Evolutionary conservation across 345 rosid species (phyloP).

Genomic region (Dipteronia sinensis): DNA sequence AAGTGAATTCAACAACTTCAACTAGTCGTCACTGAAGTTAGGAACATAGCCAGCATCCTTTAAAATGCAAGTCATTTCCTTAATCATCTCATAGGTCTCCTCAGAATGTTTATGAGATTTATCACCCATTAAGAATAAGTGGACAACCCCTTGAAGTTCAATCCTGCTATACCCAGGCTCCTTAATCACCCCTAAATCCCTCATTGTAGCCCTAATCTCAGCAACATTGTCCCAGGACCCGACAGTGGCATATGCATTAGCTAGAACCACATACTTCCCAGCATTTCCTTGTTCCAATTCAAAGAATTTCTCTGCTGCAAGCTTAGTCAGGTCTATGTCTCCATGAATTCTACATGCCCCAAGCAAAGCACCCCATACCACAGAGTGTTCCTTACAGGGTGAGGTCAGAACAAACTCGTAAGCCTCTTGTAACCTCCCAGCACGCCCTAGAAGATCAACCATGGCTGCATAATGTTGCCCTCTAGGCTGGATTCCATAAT

Average conservation of each 20-base stretch:
- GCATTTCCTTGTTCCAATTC: conserved; percentile 62
- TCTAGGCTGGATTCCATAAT: conserved; percentile 59
- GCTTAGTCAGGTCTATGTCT: conserved; percentile 49
- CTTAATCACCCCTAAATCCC: conserved; percentile 46
- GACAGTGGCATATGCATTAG: conserved; percentile 62
- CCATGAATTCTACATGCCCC: conserved; percentile 70
- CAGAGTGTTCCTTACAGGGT: conserved; percentile 58
- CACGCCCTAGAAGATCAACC: conserved; percentile 70
- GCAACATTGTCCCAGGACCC: conserved; percentile 65
- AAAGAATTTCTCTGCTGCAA: conserved; percentile 55
- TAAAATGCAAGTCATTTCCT: conserved; percentile 43
- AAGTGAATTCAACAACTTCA: background rate
- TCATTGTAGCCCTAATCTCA: conserved; percentile 59
- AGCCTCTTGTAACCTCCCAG: conserved; percentile 69
- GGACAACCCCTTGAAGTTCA: conserved; percentile 57
- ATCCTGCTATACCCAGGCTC: conserved; percentile 73
- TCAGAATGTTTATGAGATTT: conserved; percentile 46
- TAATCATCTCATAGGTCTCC: conserved; percentile 49
- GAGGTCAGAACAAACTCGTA: conserved; percentile 57
- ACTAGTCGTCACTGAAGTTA: conserved; percentile 32
- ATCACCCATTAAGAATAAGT: conserved; percentile 54
- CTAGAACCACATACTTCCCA: conserved; percentile 66
- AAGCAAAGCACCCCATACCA: conserved; percentile 72
- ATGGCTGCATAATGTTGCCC: conserved; percentile 69
- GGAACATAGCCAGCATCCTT: conserved; percentile 50